These are phyloP conservation scores for Xanthoconium stramineum DNA, from an alignment of 768 basidiomycete genomes.

Conservation along the genomic window DNA sequence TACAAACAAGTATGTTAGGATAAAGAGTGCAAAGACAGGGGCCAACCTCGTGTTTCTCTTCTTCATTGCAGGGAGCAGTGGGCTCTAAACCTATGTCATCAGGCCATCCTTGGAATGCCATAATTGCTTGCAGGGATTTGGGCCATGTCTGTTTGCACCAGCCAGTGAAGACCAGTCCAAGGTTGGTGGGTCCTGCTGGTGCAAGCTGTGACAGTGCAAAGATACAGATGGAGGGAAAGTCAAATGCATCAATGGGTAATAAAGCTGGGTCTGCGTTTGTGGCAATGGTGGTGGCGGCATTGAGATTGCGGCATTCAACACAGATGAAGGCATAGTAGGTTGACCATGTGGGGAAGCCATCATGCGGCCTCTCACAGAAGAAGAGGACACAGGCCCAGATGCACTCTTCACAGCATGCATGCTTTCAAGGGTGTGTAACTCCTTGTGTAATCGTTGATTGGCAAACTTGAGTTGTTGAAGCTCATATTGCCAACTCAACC, in stretches of 20 bases:
- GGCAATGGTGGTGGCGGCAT: neutral
- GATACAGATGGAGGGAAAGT: neutral
- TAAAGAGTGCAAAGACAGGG: neutral
- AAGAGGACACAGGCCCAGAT: neutral
- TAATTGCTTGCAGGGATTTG: conserved; percentile 25
- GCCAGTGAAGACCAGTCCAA: conserved; percentile 30
- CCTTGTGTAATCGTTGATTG: conserved; percentile 63
- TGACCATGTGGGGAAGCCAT: neutral
- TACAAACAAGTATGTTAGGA: too few species aligned
- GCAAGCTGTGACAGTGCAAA: conserved; percentile 9
- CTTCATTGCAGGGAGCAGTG: neutral
- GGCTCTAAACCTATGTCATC: conserved; percentile 4
- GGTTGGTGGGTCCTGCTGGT: conserved; percentile 16
- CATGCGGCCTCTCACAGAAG: neutral
- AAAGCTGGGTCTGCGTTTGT: conserved; percentile 6
- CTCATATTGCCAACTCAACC: conserved; percentile 92
- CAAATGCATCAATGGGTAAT: conserved; percentile 8
- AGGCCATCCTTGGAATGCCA: conserved; percentile 26
- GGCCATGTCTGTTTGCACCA: conserved; percentile 22
- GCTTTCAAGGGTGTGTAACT: conserved; percentile 43
- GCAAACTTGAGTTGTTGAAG: conserved; percentile 76
- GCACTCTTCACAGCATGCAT: neutral
- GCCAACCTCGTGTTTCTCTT: conserved; percentile 9
- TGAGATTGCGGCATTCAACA: neutral
- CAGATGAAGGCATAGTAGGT: neutral